Evolutionary conservation across 345 rosid genomes (phyloP).

Genomic region (Citrus mangshanensis): DNA sequence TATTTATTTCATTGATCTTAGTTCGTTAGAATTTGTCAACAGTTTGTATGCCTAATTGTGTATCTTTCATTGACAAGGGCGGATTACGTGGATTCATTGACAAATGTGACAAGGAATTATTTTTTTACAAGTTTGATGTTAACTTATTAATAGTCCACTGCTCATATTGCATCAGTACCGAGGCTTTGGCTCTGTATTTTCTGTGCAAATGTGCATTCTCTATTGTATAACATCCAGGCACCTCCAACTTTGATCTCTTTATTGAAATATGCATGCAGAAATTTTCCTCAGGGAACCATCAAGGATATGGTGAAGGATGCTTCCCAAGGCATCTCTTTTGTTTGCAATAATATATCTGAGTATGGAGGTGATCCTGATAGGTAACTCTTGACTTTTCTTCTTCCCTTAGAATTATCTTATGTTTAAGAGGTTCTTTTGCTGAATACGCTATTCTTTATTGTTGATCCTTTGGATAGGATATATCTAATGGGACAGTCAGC

Average conservation of each 20-base stretch:
- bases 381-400: conserved; percentile 29
- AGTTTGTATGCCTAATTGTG: neutral
- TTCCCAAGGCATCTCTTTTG: conserved; percentile 84
- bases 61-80: neutral
- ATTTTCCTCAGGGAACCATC: conserved; percentile 94
- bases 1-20: neutral
- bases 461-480: conserved; percentile 46
- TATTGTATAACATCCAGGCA: neutral
- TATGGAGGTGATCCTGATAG: conserved; percentile 94
- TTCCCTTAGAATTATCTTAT: neutral
- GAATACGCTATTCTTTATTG: neutral
- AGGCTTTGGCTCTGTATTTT: neutral
- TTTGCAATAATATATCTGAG: conserved; percentile 73
- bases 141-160: neutral
- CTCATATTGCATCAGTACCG: neutral
- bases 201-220: neutral
- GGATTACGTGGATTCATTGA: neutral
- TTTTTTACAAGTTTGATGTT: neutral
- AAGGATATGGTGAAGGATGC: conserved; percentile 91
- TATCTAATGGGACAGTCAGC: conserved; percentile 99
- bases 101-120: neutral
- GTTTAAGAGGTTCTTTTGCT: neutral
- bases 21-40: neutral
- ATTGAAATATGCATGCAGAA: conserved; percentile 46
- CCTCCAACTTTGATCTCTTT: conserved; percentile 1